These are phyloP conservation scores for Phytophthora fragariaefolia DNA, from an alignment of 352 stramenopile genomes.

Conservation along the genomic window DNA sequence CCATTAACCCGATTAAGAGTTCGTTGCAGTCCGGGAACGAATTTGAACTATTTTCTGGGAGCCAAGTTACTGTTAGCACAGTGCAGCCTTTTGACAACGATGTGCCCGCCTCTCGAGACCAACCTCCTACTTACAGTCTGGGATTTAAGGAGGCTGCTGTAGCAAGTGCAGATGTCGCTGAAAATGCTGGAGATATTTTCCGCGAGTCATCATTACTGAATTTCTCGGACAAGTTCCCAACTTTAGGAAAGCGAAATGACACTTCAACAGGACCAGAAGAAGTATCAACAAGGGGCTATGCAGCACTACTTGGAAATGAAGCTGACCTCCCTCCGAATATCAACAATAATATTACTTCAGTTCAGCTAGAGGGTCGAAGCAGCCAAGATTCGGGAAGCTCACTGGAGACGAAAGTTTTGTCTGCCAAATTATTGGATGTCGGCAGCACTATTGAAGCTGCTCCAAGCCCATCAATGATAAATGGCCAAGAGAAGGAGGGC, in stretches of 20 bases:
- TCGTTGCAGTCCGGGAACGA: not conserved
- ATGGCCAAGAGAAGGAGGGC: not conserved
- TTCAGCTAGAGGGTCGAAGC: not conserved
- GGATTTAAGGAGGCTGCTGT: not conserved
- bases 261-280: not conserved
- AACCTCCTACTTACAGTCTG: slow-evolving; percentile 1
- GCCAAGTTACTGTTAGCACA: too few species aligned
- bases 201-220: not conserved
- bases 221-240: not conserved
- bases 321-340: not conserved
- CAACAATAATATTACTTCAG: not conserved
- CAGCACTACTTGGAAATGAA: not conserved
- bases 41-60: not conserved
- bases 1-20: not conserved
- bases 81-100: slow-evolving; percentile 3
- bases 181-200: not conserved
- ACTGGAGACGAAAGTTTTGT: slow-evolving; percentile 4
- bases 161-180: not conserved
- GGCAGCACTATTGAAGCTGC: slow-evolving; percentile 6
- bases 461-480: not conserved
- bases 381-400: slow-evolving; percentile 1
- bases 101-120: not conserved
- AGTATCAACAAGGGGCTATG: not conserved
- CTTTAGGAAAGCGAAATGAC: not conserved
- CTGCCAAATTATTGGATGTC: not conserved